Evolutionary conservation across 2,329 filamentous ascomycete genomes (phyloP).

Genomic region (Sporothrix mexicana): DNA sequence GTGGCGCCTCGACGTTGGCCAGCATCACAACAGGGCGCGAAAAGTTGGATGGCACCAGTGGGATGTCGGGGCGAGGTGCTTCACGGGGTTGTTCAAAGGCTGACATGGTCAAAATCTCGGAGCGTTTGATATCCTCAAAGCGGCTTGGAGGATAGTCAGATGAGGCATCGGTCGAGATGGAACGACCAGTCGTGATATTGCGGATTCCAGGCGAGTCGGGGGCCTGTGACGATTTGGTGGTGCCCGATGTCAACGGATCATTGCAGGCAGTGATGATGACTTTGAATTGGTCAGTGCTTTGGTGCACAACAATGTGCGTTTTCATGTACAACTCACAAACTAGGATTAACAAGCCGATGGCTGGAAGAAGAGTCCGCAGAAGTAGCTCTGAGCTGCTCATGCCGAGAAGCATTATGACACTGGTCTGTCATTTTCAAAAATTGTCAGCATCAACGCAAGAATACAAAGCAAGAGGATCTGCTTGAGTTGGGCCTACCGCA

Average conservation of each 20-base stretch:
- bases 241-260: slow-evolving; percentile 44
- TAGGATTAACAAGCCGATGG: slow-evolving; percentile 55
- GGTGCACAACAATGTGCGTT: no score
- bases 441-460: slow-evolving; percentile 31
- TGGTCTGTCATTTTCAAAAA: slow-evolving; percentile 50
- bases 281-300: slow-evolving; percentile 34
- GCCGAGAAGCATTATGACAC: slow-evolving; percentile 58
- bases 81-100: slow-evolving; percentile 47
- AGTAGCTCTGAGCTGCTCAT: slow-evolving; percentile 51
- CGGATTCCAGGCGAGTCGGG: slow-evolving; percentile 50
- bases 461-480: not conserved
- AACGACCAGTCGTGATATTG: slow-evolving; percentile 46
- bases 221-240: slow-evolving; percentile 42
- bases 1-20: slow-evolving; percentile 1
- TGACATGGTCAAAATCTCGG: slow-evolving; percentile 45
- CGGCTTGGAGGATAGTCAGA: slow-evolving; percentile 52
- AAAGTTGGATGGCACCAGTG: slow-evolving; percentile 44
- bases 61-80: slow-evolving; percentile 35
- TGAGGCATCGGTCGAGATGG: slow-evolving; percentile 52
- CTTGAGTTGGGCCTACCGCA: slow-evolving; percentile 46
- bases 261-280: slow-evolving; percentile 51
- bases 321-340: slow-evolving; percentile 50
- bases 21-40: slow-evolving; percentile 40
- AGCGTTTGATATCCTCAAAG: slow-evolving; percentile 57
- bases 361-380: slow-evolving; percentile 57